phyloP scores from a whole-genome alignment of 2,329 filamentous ascomycete genomes.

The Diplodia mutila region DNA sequence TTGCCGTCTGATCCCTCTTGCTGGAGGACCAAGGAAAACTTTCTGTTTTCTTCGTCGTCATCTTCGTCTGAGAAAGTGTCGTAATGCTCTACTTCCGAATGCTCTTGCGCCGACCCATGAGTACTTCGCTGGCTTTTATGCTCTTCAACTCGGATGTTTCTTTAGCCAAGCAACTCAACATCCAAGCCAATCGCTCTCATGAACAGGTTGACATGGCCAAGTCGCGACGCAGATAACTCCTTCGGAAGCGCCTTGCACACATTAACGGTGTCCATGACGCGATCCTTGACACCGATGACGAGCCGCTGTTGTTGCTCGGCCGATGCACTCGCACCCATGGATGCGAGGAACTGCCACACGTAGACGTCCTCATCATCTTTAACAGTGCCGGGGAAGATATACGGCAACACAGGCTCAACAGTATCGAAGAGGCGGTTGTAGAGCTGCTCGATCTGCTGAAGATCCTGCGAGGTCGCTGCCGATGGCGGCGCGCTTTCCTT shows the following conservation, averaged over 20 bases:
- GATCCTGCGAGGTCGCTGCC: slow-evolving; percentile 60
- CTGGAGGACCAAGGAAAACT: not conserved
- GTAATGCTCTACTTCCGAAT: not conserved
- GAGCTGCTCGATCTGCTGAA: slow-evolving; percentile 73
- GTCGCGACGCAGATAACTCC: slow-evolving; percentile 79
- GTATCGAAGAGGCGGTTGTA: slow-evolving; percentile 88
- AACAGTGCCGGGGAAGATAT: slow-evolving; percentile 90
- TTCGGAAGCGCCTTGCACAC: slow-evolving; percentile 87
- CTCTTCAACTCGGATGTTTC: not conserved
- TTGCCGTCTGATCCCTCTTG: not conserved
- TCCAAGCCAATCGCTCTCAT: slow-evolving; percentile 99
- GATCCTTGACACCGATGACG: slow-evolving; percentile 94
- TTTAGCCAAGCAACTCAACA: slow-evolving; percentile 72
- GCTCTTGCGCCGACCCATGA: not conserved
- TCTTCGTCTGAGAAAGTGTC: not conserved
- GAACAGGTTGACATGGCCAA: slow-evolving; percentile 94
- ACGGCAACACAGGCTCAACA: slow-evolving; percentile 79
- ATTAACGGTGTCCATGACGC: slow-evolving; percentile 91
- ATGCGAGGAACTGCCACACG: slow-evolving; percentile 96
- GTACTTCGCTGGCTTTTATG: not conserved
- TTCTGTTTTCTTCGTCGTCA: not conserved
- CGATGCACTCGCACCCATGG: slow-evolving; percentile 89
- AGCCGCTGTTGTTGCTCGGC: slow-evolving; percentile 94
- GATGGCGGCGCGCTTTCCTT: slow-evolving; percentile 75
- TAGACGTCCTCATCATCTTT: slow-evolving; percentile 91